Evolutionary conservation across 306 rosid species (phyloP).

Genomic region (Quercus berberidifolia): DNA sequence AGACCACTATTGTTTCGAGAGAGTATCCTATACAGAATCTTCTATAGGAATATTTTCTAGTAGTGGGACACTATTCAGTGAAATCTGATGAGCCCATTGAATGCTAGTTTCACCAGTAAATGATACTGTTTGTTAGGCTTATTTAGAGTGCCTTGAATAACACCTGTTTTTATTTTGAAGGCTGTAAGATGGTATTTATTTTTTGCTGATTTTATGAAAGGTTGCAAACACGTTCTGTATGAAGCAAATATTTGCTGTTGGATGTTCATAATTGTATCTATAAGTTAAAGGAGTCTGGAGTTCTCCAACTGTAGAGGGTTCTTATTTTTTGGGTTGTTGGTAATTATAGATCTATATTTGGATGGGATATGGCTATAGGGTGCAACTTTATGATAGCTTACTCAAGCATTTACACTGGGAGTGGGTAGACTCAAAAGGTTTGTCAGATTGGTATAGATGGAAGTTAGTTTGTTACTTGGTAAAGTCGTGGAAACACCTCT

Average conservation of each 20-base stretch:
- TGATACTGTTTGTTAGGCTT: background rate
- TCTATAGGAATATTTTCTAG: background rate
- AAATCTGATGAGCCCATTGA: background rate
- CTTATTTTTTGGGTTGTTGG: background rate
- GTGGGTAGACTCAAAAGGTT: background rate
- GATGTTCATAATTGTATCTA: background rate
- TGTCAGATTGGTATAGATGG: background rate
- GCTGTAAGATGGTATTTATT: background rate
- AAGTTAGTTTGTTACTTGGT: background rate
- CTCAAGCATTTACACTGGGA: background rate
- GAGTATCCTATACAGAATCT: background rate
- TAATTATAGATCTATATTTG: background rate
- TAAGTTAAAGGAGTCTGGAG: background rate
- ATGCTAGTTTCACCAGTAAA: background rate
- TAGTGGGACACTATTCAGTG: background rate
- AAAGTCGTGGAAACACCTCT: no score
- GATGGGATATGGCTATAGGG: background rate
- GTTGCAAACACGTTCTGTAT: background rate
- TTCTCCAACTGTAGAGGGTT: background rate
- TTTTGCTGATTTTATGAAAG: background rate
- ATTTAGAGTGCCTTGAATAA: background rate
- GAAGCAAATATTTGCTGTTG: background rate
- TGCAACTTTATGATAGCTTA: background rate
- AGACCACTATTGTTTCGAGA: background rate
- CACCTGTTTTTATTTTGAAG: background rate